A percentile compares a stretch with the other conserved stretches of the same genome.
Evolutionary conservation across 2,329 filamentous ascomycete genomes (phyloP).

Genomic region (Tolypocladium endophyticum): DNA sequence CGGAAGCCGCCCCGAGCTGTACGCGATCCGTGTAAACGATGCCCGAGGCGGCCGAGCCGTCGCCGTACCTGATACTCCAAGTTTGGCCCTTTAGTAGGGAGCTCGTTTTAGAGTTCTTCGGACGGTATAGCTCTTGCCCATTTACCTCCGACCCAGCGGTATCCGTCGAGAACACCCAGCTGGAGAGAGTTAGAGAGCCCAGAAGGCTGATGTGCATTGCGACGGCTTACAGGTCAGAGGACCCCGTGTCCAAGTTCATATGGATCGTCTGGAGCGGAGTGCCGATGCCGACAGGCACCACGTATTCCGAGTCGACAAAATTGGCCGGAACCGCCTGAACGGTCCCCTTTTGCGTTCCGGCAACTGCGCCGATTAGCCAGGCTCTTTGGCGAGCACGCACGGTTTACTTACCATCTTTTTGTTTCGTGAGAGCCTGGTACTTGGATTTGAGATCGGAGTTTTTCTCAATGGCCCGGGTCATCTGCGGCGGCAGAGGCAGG

Average conservation of each 20-base stretch:
- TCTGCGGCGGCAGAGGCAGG: conserved; percentile 14
- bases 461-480: conserved; percentile 13
- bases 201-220: not conserved
- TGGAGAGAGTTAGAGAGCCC: conserved; percentile 21
- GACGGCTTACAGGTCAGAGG: conserved; percentile 34
- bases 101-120: conserved; percentile 28
- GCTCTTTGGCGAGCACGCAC: not conserved
- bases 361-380: not conserved
- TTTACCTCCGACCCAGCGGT: conserved; percentile 33
- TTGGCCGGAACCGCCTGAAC: conserved; percentile 16
- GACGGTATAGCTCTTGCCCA: conserved; percentile 49
- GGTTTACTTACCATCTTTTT: conserved; percentile 1
- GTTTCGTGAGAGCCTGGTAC: conserved; percentile 6
- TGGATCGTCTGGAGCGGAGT: conserved; percentile 44
- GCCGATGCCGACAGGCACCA: conserved; percentile 54
- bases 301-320: conserved; percentile 43
- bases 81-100: conserved; percentile 28
- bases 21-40: conserved; percentile 58
- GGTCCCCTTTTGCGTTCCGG: conserved; percentile 10
- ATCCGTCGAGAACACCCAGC: conserved; percentile 59
- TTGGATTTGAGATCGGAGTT: conserved; percentile 14
- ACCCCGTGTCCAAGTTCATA: conserved; percentile 59
- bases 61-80: conserved; percentile 56
- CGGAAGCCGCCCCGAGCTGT: conserved; percentile 46
- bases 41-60: conserved; percentile 52